These are phyloP conservation scores for Globisporangium yorkense DNA, from an alignment of 352 stramenopile genomes.

Conservation along the genomic window DNA sequence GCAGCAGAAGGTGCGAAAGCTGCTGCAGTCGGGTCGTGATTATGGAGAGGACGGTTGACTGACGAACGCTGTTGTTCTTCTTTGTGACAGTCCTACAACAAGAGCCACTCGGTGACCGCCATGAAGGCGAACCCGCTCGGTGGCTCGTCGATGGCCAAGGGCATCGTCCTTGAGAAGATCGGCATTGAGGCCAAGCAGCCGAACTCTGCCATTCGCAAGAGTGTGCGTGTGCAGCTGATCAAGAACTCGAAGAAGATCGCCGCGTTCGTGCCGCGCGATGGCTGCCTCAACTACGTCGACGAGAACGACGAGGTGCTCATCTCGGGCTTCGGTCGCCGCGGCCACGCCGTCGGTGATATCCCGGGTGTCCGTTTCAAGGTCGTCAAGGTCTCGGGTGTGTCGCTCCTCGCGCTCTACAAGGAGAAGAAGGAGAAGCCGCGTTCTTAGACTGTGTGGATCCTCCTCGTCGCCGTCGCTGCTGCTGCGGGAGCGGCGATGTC, in stretches of 20 bases:
- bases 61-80: neutral
- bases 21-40: too few species aligned
- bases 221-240: constrained; percentile 99
- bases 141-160: constrained; percentile 99
- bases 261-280: constrained; percentile 99
- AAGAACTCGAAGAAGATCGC: constrained; percentile 99
- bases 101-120: constrained; percentile 98
- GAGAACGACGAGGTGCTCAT: constrained; percentile 99
- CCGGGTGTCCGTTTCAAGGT: constrained; percentile 99
- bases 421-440: constrained; percentile 99
- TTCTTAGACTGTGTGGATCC: constrained; percentile 82
- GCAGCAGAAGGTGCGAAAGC: constrained; percentile 83
- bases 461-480: neutral
- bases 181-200: constrained; percentile 99
- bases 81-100: constrained; percentile 93
- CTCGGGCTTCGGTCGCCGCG: constrained; percentile 98
- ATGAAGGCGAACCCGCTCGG: constrained; percentile 99
- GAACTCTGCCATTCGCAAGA: constrained; percentile 99
- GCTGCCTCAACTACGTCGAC: constrained; percentile 99
- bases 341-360: constrained; percentile 99
- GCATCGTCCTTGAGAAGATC: constrained; percentile 99
- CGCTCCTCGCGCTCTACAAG: constrained; percentile 99
- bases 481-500: neutral
- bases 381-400: constrained; percentile 99
- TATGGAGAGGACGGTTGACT: neutral